These are phyloP conservation scores for Auricularia cornea DNA, from an alignment of 768 basidiomycete genomes.

Conservation along the genomic window DNA sequence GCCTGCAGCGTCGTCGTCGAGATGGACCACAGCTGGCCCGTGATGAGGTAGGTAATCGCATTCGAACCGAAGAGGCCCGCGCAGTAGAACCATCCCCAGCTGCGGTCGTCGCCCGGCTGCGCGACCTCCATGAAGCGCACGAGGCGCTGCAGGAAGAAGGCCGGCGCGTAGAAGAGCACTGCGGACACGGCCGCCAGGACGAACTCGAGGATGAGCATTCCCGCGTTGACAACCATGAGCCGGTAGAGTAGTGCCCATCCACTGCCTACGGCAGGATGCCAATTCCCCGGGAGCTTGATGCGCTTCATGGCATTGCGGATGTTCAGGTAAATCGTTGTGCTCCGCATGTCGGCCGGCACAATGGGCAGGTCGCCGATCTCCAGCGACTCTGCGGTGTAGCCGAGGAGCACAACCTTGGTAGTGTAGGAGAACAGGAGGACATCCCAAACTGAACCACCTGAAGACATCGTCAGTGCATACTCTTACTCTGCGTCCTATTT, in stretches of 20 bases:
- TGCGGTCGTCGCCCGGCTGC: slow-evolving; percentile 35
- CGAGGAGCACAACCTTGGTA: slow-evolving; percentile 80
- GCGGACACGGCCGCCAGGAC: slow-evolving; percentile 50
- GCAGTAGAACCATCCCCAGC: slow-evolving; percentile 71
- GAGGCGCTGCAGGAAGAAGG: slow-evolving; percentile 50
- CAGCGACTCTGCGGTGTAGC: slow-evolving; percentile 60
- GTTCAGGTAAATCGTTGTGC: slow-evolving; percentile 46
- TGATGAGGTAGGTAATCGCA: slow-evolving; percentile 38
- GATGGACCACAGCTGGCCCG: slow-evolving; percentile 63
- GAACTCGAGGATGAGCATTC: slow-evolving; percentile 33
- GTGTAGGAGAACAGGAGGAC: slow-evolving; percentile 79
- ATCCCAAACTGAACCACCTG: slow-evolving; percentile 52
- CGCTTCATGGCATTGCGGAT: slow-evolving; percentile 54
- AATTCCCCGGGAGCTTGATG: slow-evolving; percentile 40
- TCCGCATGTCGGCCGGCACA: slow-evolving; percentile 64
- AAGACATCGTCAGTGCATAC: not conserved
- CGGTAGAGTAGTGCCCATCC: slow-evolving; percentile 60
- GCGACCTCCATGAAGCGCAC: slow-evolving; percentile 61
- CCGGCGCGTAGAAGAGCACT: slow-evolving; percentile 53
- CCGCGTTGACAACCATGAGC: slow-evolving; percentile 48
- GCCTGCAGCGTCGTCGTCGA: slow-evolving; percentile 64
- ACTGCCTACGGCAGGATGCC: slow-evolving; percentile 51
- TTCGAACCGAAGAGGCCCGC: slow-evolving; percentile 42
- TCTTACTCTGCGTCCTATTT: too few species aligned
- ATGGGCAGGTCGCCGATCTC: slow-evolving; percentile 87